Evolutionary conservation across 1,284 basidiomycete species (phyloP).

Genomic region (Apiotrichum mycotoxinovorans): DNA sequence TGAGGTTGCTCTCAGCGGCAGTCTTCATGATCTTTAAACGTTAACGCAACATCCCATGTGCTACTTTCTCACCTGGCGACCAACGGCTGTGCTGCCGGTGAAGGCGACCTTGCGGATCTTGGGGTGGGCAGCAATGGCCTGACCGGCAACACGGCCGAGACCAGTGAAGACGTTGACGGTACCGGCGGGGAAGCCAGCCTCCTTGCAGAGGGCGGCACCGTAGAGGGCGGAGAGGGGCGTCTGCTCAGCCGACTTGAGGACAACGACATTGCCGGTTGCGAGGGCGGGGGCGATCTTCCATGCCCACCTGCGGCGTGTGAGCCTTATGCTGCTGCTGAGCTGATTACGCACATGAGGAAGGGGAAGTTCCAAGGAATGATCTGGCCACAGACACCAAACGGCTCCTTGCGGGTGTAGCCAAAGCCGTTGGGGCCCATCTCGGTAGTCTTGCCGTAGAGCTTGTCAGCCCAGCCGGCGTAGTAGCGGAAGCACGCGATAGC

Average conservation of each 20-base stretch:
- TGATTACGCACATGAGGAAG: constrained; percentile 64
- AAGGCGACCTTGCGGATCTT: constrained; percentile 71
- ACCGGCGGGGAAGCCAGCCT: constrained; percentile 76
- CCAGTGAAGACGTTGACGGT: constrained; percentile 87
- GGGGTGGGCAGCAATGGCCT: constrained; percentile 69
- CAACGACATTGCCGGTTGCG: constrained; percentile 56
- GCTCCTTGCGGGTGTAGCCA: constrained; percentile 84
- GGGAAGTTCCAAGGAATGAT: constrained; percentile 93
- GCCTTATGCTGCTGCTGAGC: no score
- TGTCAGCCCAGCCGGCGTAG: constrained; percentile 64
- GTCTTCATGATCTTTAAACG: constrained; percentile 63
- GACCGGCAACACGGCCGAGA: constrained; percentile 75
- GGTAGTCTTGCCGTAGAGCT: constrained; percentile 57
- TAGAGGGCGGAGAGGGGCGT: constrained; percentile 82
- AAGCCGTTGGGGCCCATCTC: constrained; percentile 59
- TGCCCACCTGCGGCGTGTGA: constrained; percentile 51
- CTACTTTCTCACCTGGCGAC: constrained; percentile 55
- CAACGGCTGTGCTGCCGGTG: constrained; percentile 67
- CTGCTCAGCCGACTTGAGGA: constrained; percentile 74
- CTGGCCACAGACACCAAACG: constrained; percentile 87
- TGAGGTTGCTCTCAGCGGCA: constrained; percentile 77
- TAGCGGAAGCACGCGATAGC: constrained; percentile 76
- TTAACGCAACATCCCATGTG: no score
- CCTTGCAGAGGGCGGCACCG: constrained; percentile 49
- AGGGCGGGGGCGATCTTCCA: constrained; percentile 91